phyloP scores from a whole-genome alignment of 2,329 filamentous ascomycete species.

The Colletotrichum orbiculare region DNA sequence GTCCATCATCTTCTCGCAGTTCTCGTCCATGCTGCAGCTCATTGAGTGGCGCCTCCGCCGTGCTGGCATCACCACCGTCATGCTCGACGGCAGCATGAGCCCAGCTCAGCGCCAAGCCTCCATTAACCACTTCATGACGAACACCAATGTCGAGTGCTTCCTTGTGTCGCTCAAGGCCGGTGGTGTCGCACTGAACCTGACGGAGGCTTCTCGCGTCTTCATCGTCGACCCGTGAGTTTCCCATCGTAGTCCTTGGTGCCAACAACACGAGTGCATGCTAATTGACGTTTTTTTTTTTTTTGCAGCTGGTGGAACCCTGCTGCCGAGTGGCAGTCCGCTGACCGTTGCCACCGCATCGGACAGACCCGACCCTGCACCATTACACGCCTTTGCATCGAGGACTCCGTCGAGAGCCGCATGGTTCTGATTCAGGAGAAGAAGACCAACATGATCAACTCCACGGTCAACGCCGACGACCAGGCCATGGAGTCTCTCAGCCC shows the following conservation, averaged over 20 bases:
- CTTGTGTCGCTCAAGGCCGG: conserved; percentile 96
- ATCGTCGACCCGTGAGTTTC: conserved; percentile 90
- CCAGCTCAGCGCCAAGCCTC: conserved; percentile 92
- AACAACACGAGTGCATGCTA: too few species aligned
- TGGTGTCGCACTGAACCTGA: conserved; percentile 93
- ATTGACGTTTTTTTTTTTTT: conserved; percentile 39
- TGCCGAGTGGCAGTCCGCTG: conserved; percentile 98
- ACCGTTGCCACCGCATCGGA: conserved; percentile 93
- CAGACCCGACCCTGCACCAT: conserved; percentile 95
- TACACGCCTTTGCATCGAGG: conserved; percentile 94
- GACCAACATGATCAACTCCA: conserved; percentile 96
- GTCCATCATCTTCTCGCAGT: conserved; percentile 97
- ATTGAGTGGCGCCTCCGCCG: conserved; percentile 96
- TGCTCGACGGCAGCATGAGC: conserved; percentile 98
- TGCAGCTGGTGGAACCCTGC: conserved; percentile 98
- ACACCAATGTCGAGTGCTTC: conserved; percentile 94
- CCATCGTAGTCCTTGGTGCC: too few species aligned
- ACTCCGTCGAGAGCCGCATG: conserved; percentile 96
- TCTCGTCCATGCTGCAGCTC: conserved; percentile 96
- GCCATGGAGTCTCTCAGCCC: conserved; percentile 92
- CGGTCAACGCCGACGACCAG: conserved; percentile 91
- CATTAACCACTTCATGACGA: conserved; percentile 97
- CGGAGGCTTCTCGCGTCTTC: conserved; percentile 93
- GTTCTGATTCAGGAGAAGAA: conserved; percentile 98
- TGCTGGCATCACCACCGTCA: conserved; percentile 97